Evolutionary conservation across 352 stramenopile genomes (phyloP), one percentile per base, ranked within the genome.

Genomic region (Phytophthora macrochlamydospora): DNA sequence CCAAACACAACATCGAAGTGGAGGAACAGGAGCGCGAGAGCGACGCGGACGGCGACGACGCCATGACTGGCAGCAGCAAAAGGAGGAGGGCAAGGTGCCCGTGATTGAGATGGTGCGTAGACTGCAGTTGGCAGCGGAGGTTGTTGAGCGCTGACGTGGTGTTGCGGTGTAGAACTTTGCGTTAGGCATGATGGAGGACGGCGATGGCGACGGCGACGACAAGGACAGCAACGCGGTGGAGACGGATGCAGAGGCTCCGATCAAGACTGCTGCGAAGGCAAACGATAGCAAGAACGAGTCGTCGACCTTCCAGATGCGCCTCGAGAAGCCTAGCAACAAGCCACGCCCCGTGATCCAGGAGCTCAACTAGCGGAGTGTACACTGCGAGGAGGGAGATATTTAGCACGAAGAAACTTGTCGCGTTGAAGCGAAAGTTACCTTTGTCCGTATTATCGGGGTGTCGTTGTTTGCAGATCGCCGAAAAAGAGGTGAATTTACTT

Each of bases 51-150:
- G 50, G 43, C 32, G 65, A 72, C n/a, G 54, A 60, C 32, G 33
- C 38, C 33, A 71, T 74, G 71, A 35, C 35, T 43, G 58, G 56
- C n/a, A 35, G 24, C 11, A 71, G 40, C 54, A 59, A 43, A 37
- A 63, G 48, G 48, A 70, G 38, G 43, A 62, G 7, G 24, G 31
- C 43, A 81, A 85, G 49, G 64, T 71, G 13, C 81, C 71, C 0
- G 76, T 92, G 31, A 91, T 94, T 60, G 80, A 92, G 63, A 92
- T 94, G 83, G 85, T 94, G 53, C 65, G 68, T 78, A n/a, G 18
- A 28, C 13, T 60, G 33, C 8, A 13, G 18, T 46, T 46, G 8
- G 5, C 18, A n/a, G 4, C 18, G 43, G 32, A 29, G 33, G 11
- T 33, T 62, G 24, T 32, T 24, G 18, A 24, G 18, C 18, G 18